Base-by-base conservation (phyloP, 805 yeast species). In the Wickerhamiella alocasiicola region DNA sequence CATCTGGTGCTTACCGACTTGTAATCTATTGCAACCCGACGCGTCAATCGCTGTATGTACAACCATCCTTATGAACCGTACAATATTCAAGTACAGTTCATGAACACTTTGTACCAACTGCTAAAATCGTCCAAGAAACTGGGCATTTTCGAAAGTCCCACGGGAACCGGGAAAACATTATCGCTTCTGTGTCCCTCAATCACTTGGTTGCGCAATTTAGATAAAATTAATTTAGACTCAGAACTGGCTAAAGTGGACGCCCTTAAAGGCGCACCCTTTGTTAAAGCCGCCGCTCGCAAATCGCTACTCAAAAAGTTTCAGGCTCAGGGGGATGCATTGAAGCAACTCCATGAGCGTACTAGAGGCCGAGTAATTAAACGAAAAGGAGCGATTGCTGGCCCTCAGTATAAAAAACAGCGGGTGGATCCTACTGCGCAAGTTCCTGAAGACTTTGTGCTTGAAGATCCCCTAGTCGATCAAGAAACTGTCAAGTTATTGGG, bases 101-200 rank as follows among this genome's bases (percentile, higher is more conserved):
- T 87, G 96, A 62, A 65, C 23, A 71, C 76, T 16, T 67, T 88
- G n/a, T 80, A 80, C 50, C 70, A 70, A 18, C 68, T 81, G 1
- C 64, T 87, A 13, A 64, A 65, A 4, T 45, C 57, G 9, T 57
- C 66, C 51, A 34, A 16, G 30, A 82, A 80, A 54, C 64, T 87
- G 2, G 94, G 93, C 0, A 65, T 87, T 1, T 78, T 87, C 52
- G 96, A 87, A 55, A 78, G 91, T 43, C 97, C 97, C 0, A 87
- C 97, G 0, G 97, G 97, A 5, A 82, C 57, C 1, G 96, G 97
- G 2, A 87, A 87, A 58, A 85, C 96, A 0, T 62, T 88, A 2
- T 83, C 95, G 0, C 60, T 87, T 34, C 80, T 88, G 3, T 88
- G 96, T 55, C 73, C 93, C 0, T 65, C 88, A 0, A 68, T 87